These are phyloP conservation scores for Synchytrium microbalum DNA, from an alignment of 371 early-diverging fungal genomes.

Conservation along the genomic window DNA sequence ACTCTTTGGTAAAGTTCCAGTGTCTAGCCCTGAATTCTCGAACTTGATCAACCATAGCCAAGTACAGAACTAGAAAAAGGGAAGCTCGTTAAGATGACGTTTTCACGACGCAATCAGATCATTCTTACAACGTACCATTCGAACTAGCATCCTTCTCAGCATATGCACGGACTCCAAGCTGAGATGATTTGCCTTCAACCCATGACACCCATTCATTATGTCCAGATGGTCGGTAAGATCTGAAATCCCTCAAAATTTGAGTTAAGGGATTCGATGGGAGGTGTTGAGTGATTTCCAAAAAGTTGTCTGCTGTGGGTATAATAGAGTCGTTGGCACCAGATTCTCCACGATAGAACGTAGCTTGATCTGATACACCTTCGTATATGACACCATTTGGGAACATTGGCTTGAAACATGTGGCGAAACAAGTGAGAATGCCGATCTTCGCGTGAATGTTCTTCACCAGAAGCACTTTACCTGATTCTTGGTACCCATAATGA, in stretches of 20 bases:
- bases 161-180: no score
- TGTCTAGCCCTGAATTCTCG: slow-evolving; percentile 79
- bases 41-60: slow-evolving; percentile 73
- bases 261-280: slow-evolving; percentile 82
- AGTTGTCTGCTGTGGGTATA: slow-evolving; percentile 74
- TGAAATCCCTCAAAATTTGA: slow-evolving; percentile 63
- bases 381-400: slow-evolving; percentile 79
- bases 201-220: no score
- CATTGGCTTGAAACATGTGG: slow-evolving; percentile 58
- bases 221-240: slow-evolving; percentile 70
- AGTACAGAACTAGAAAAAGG: slow-evolving; percentile 46
- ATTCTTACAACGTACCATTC: slow-evolving; percentile 15
- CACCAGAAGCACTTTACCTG: slow-evolving; percentile 26
- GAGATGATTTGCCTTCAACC: no score
- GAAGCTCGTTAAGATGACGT: neutral
- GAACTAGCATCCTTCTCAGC: slow-evolving; percentile 30
- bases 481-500: no score
- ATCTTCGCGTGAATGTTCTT: slow-evolving; percentile 9
- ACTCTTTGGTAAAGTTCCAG: slow-evolving; percentile 78
- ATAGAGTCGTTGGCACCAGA: slow-evolving; percentile 83
- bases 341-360: slow-evolving; percentile 69
- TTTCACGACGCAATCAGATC: slow-evolving; percentile 4
- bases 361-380: slow-evolving; percentile 61
- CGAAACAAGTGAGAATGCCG: neutral
- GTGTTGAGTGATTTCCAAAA: slow-evolving; percentile 65